Conservation (phyloP, 352 stramenopile genomes). For the Globisporangium apiculatum region DNA sequence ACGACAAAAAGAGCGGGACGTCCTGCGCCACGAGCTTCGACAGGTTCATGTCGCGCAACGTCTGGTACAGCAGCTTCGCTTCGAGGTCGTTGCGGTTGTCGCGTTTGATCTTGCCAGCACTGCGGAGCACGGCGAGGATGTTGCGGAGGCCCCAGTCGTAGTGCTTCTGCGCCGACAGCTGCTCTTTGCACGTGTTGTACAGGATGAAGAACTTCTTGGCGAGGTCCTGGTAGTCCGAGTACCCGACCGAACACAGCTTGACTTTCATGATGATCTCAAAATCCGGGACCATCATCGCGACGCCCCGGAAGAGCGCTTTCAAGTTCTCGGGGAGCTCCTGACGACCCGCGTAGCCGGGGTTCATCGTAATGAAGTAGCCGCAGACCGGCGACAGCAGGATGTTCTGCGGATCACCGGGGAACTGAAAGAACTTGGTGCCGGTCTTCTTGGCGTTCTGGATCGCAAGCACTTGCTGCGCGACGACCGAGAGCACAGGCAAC, state of each 20-base stretch:
- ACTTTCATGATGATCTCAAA: constrained; percentile 97
- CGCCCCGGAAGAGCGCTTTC: constrained; percentile 91
- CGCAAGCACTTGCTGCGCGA: constrained; percentile 96
- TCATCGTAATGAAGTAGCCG: constrained; percentile 99
- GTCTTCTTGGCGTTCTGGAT: constrained; percentile 98
- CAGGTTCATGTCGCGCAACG: constrained; percentile 96
- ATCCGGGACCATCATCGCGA: constrained; percentile 91
- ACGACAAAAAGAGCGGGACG: constrained; percentile 95
- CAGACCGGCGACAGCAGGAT: constrained; percentile 93
- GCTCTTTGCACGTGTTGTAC: constrained; percentile 90
- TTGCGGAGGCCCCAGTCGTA: constrained; percentile 91
- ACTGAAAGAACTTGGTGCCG: constrained; percentile 94
- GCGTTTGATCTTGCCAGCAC: constrained; percentile 88
- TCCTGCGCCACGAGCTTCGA: constrained; percentile 98
- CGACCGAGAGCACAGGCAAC: constrained; percentile 94
- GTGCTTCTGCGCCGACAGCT: constrained; percentile 89
- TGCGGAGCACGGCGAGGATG: constrained; percentile 86
- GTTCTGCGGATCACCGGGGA: constrained; percentile 96
- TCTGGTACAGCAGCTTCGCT: constrained; percentile 85
- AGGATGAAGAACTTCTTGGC: constrained; percentile 91
- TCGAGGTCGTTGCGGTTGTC: constrained; percentile 87
- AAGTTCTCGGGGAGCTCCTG: constrained; percentile 98
- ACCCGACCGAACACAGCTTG: constrained; percentile 90
- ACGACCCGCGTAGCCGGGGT: constrained; percentile 96
- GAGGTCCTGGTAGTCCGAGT: constrained; percentile 90